Conservation (phyloP, 2,329 filamentous ascomycete genomes). For the Dothideomycetidae sp. region DNA sequence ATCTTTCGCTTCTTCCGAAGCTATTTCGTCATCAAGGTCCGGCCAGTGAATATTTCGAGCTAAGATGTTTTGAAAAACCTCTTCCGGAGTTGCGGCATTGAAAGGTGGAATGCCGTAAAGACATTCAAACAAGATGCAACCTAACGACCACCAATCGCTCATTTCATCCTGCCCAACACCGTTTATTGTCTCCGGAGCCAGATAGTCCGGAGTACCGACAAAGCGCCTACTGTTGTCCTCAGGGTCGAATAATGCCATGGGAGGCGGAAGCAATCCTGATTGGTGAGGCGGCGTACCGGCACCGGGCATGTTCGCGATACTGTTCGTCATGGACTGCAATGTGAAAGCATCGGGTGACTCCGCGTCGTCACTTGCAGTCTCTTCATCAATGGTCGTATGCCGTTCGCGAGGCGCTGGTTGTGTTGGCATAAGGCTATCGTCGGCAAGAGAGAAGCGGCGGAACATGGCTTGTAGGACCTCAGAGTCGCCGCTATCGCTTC, state of each 20-base stretch:
- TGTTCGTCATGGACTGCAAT: conserved; percentile 46
- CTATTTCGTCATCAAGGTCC: conserved; percentile 60
- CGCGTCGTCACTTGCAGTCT: conserved; percentile 51
- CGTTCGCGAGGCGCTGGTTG: conserved; percentile 28
- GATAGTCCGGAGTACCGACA: conserved; percentile 91
- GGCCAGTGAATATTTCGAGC: conserved; percentile 86
- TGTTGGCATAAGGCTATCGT: conserved; percentile 22
- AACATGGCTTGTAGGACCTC: conserved; percentile 76
- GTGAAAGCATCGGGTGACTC: conserved; percentile 60
- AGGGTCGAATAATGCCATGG: conserved; percentile 87
- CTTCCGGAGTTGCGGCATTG: conserved; percentile 74
- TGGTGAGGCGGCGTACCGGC: conserved; percentile 45
- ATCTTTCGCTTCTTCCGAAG: conserved; percentile 81
- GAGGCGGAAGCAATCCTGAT: conserved; percentile 73
- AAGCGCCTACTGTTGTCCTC: conserved; percentile 87
- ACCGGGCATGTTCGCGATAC: conserved; percentile 35
- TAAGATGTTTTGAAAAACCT: conserved; percentile 94
- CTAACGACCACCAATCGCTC: conserved; percentile 99
- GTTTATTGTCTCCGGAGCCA: conserved; percentile 92
- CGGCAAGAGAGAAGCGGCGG: conserved; percentile 46
- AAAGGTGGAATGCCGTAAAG: conserved; percentile 89
- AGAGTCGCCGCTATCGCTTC: conserved; percentile 86
- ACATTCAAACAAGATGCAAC: conserved; percentile 95
- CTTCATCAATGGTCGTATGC: conserved; percentile 55
- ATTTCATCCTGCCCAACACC: conserved; percentile 93